phyloP scores from a whole-genome alignment of 2,329 filamentous ascomycete species.

The Didymella pomorum region DNA sequence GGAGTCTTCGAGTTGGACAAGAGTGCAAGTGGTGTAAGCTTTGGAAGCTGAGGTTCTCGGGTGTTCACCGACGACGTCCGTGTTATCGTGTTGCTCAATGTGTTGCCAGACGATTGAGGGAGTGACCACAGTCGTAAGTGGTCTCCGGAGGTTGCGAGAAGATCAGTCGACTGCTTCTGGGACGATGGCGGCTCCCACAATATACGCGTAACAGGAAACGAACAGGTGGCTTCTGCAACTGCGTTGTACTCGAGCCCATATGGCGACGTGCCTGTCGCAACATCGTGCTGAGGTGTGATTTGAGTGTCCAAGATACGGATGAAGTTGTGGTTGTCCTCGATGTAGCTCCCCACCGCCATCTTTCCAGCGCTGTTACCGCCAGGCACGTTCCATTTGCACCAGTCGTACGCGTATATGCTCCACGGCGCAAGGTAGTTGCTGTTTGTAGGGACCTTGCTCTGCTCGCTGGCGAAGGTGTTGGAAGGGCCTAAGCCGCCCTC shows the following conservation, averaged over 20 bases:
- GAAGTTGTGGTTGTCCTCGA: slow-evolving; percentile 98
- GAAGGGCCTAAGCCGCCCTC: slow-evolving; percentile 67
- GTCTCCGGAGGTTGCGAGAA: slow-evolving; percentile 93
- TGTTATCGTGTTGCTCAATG: slow-evolving; percentile 75
- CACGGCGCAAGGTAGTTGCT: slow-evolving; percentile 95
- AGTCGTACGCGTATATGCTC: slow-evolving; percentile 96
- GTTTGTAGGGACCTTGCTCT: slow-evolving; percentile 72
- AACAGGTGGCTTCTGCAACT: slow-evolving; percentile 94
- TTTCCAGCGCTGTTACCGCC: slow-evolving; percentile 78
- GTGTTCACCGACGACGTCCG: slow-evolving; percentile 68
- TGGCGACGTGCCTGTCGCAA: slow-evolving; percentile 73
- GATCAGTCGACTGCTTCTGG: slow-evolving; percentile 92
- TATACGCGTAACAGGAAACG: slow-evolving; percentile 94
- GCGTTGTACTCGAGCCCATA: slow-evolving; percentile 89
- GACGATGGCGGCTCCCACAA: slow-evolving; percentile 96
- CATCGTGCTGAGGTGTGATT: slow-evolving; percentile 72
- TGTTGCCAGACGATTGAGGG: slow-evolving; percentile 61
- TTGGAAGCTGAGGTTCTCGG: slow-evolving; percentile 70
- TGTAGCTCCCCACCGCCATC: slow-evolving; percentile 91
- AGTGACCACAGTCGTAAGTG: slow-evolving; percentile 94
- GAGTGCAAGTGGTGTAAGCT: slow-evolving; percentile 89
- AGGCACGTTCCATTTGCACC: slow-evolving; percentile 96
- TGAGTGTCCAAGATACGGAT: slow-evolving; percentile 97
- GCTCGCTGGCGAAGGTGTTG: slow-evolving; percentile 67
- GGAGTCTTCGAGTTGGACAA: slow-evolving; percentile 98